phyloP scores from a whole-genome alignment of 176 grass and related monocot genomes.

The Oryza brachyantha region DNA sequence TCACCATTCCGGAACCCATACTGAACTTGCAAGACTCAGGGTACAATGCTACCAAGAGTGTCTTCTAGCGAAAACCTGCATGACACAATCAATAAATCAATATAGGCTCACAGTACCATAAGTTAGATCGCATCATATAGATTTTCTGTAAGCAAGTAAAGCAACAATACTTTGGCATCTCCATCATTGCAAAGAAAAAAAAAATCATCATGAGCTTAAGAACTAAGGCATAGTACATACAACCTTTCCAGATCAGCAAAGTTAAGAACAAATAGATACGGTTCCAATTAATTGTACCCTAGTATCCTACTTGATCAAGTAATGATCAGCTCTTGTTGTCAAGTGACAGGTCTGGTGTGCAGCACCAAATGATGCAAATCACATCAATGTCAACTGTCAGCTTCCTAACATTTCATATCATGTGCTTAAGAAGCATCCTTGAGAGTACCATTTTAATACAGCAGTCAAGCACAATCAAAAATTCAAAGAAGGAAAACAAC shows the following conservation, averaged over 20 bases:
- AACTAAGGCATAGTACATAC: conserved; percentile 1
- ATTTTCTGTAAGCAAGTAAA: conserved; percentile 5
- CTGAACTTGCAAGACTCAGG: conserved; percentile 1
- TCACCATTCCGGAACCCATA: conserved; percentile 49
- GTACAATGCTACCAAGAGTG: background rate
- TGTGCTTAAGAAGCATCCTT: background rate
- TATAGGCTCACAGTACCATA: background rate
- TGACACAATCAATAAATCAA: conserved; percentile 21
- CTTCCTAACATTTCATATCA: background rate
- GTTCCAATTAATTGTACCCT: conserved; percentile 25
- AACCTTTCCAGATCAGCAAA: conserved; percentile 27
- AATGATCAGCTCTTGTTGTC: background rate
- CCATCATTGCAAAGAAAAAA: background rate
- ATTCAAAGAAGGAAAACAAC: conserved; percentile 1
- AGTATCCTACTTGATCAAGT: conserved; percentile 8
- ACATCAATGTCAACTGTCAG: background rate
- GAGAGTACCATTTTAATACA: background rate
- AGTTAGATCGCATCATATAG: conserved; percentile 2
- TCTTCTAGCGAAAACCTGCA: conserved; percentile 36
- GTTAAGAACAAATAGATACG: conserved; percentile 4
- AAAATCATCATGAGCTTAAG: conserved; percentile 21
- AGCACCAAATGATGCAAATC: background rate
- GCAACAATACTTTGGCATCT: background rate
- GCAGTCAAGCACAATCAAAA: background rate
- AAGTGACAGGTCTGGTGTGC: background rate